Evolutionary conservation across 83 land plant genomes (phyloP), one percentile per base, ranked within the genome.

Genomic region (Picea engelmannii): DNA sequence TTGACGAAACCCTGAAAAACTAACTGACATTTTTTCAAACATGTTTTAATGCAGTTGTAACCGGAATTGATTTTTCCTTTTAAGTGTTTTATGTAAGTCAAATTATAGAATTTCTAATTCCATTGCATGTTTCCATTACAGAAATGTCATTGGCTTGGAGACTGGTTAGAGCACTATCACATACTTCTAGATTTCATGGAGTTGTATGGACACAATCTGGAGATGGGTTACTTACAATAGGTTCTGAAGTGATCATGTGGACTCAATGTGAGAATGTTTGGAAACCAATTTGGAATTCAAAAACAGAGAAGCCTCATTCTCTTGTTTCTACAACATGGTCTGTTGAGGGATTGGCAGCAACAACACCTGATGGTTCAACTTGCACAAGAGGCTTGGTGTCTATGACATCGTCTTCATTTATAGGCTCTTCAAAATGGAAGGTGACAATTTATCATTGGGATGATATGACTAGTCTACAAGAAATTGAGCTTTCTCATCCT

Each of bases 131-230:
- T 78, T 59, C 11, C 20, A 17, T 60, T 58, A 59, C 80, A 92
- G 93, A 91, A 84, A 7, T 27, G 0, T 1, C 31, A 40, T 16
- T 68, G 71, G 42, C 71, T 27, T 27, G 31, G 31, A 27, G 0
- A 27, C 31, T 27, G 31, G 31, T 27, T 27, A 27, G 31, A 69
- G 64, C 82, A 42, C 90, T 96, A 79, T 81, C 83, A 20, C 98
- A 97, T 84, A 67, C 88, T 66, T 86, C 85, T 71, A 77, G 81
- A n/a, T 90, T 94, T 47, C 89, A 86, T 66, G 87, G 86, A 17
- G 85, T 92, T 65, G 81, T 82, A 71, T 97, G 99, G 99, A 95
- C 97, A 17, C 93, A 89, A 5, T 97, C 96, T 61, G 99, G 99
- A 18, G 99, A 97, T 86, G 99, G 97, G 25, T 81, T 97, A 79